Base-by-base conservation (phyloP, 148 eudicot genomes). In the Gaultheria prostrata region DNA sequence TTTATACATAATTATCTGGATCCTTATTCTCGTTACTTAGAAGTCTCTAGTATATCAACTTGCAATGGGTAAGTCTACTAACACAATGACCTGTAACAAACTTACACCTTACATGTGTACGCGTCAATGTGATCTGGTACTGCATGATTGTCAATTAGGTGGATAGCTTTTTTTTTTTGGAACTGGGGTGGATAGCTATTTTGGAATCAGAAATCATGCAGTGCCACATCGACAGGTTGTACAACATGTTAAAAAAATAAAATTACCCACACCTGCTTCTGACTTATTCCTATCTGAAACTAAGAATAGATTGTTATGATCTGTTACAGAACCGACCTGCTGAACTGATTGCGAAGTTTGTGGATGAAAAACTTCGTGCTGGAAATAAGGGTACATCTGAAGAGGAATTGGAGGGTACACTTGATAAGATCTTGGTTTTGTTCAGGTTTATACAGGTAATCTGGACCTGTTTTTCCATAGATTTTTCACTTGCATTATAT, bases 321-420 rank as follows among this genome's bases (percentile, higher is more conserved):
- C 80, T 77, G 61, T 80, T 51, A 77, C 80, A 96, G 99, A 96
- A 96, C 85, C 98, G 99, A 78, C 99, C 99, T 81, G 99, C 99
- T 71, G 99, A 96, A 89, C 88, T 96, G 83, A 94, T 96, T 84
- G 99, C 99, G 0, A 96, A 96, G 91, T 96, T 93, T 90, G 84
- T 96, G 87, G 99, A 96, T 80, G 98, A 96, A 88, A 96, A 94
- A 86, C 98, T 96, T 49, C 99, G 99, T 89, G 99, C 99, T 87
- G 99, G 99, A 75, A 96, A 96, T 88, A 96, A 96, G 89, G 99
- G 99, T 84, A 96, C 97, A 63, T 94, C 99, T 59, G 99, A 96
- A 86, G 99, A 96, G 86, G 98, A 96, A 86, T 82, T 96, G 88
- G 99, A 96, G 90, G 98, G 97, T 70, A 94, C 90, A 59, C 99